Percentiles rank a stretch among this genome's conserved stretches.
Evolutionary conservation across 2,329 filamentous ascomycete species (phyloP).

Genomic region (Plenodomus biglobosus): DNA sequence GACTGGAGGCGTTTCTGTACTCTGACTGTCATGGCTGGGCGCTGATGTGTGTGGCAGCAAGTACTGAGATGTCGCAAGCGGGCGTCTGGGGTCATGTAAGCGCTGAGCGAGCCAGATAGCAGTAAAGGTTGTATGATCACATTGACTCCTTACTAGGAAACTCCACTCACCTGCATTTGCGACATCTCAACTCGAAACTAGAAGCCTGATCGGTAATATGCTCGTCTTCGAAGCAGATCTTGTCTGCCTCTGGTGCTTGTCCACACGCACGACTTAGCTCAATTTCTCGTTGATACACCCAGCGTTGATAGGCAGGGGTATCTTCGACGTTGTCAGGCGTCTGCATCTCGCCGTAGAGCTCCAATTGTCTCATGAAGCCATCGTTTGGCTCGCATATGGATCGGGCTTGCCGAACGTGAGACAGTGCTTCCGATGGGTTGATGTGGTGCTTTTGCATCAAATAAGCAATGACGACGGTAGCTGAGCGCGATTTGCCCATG

Average conservation of each 20-base stretch:
- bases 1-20: constrained; percentile 7
- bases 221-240: constrained; percentile 81
- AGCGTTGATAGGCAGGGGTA: constrained; percentile 78
- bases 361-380: constrained; percentile 87
- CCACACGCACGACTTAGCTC: constrained; percentile 70
- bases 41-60: constrained; percentile 63
- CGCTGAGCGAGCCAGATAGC: constrained; percentile 17
- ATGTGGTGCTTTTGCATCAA: constrained; percentile 64
- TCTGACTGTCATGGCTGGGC: constrained; percentile 14
- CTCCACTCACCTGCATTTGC: constrained; percentile 75
- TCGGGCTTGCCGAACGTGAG: constrained; percentile 68
- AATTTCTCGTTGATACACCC: constrained; percentile 67
- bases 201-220: constrained; percentile 47
- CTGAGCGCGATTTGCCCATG: constrained; percentile 93
- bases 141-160: constrained; percentile 6
- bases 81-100: constrained; percentile 51
- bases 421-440: constrained; percentile 65
- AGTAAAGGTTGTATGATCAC: constrained; percentile 7
- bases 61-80: constrained; percentile 66
- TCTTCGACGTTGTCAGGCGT: constrained; percentile 69
- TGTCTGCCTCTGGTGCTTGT: constrained; percentile 72
- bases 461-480: constrained; percentile 81
- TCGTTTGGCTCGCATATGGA: constrained; percentile 84
- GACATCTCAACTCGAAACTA: constrained; percentile 73
- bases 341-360: constrained; percentile 84